A percentile compares a stretch with the other conserved stretches of the same genome.
phyloP scores from a whole-genome alignment of 495 filamentous ascomycete genomes.

The Articulospora tetracladia region DNA sequence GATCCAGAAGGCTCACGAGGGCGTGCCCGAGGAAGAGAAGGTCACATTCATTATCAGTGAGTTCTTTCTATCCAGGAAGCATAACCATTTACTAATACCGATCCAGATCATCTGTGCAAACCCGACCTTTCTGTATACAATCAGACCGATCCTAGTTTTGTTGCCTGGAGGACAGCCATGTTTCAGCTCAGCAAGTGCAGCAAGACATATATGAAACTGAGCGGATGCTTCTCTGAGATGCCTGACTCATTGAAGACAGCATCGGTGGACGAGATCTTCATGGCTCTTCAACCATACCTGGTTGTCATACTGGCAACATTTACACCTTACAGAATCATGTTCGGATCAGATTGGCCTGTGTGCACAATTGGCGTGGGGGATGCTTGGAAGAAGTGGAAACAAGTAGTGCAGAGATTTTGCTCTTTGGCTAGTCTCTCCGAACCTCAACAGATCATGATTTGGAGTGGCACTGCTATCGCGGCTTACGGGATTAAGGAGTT shows the following conservation, averaged over 20 bases:
- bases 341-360: slow-evolving; percentile 87
- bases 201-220: slow-evolving; percentile 82
- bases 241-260: slow-evolving; percentile 26
- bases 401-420: slow-evolving; percentile 56
- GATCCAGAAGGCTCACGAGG: slow-evolving; percentile 60
- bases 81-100: slow-evolving; percentile 4
- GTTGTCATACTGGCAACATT: slow-evolving; percentile 64
- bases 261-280: slow-evolving; percentile 42
- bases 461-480: slow-evolving; percentile 61
- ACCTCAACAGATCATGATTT: slow-evolving; percentile 58
- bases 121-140: slow-evolving; percentile 58
- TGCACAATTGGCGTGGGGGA: slow-evolving; percentile 42
- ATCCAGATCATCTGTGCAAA: slow-evolving; percentile 75
- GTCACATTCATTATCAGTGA: slow-evolving; percentile 67
- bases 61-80: slow-evolving; percentile 23
- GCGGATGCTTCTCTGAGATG: slow-evolving; percentile 75
- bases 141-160: slow-evolving; percentile 52
- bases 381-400: slow-evolving; percentile 53
- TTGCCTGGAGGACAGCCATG: slow-evolving; percentile 49
- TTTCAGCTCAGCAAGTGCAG: slow-evolving; percentile 54
- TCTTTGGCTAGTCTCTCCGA: slow-evolving; percentile 49
- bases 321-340: slow-evolving; percentile 71
- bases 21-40: slow-evolving; percentile 51
- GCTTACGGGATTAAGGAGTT: slow-evolving; percentile 56
- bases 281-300: slow-evolving; percentile 59